Conservation (phyloP, 2,329 filamentous ascomycete species). For the Aspergillus glaucus region DNA sequence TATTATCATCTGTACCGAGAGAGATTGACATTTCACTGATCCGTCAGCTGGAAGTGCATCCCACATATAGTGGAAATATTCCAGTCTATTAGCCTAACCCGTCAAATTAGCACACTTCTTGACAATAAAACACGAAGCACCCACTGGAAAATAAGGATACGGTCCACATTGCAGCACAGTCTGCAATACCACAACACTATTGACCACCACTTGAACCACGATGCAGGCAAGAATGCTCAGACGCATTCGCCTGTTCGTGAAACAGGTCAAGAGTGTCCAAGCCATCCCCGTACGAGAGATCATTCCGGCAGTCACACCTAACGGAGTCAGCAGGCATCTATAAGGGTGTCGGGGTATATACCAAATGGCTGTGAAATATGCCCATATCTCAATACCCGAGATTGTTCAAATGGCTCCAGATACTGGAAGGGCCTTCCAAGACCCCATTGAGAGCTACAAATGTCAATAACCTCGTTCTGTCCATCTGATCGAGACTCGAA, state of each 20-base stretch:
- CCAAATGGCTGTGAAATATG: background rate
- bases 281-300: background rate
- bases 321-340: background rate
- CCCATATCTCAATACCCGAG: background rate
- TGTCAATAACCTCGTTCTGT: background rate
- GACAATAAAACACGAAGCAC: too few relatives aligned
- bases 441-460: background rate
- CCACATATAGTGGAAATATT: constrained; percentile 36
- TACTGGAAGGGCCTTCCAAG: background rate
- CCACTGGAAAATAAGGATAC: background rate
- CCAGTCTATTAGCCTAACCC: constrained; percentile 28
- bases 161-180: background rate
- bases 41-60: constrained; percentile 28
- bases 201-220: background rate
- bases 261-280: background rate
- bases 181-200: background rate
- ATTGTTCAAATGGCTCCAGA: background rate
- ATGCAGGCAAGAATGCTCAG: background rate
- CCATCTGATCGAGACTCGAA: background rate
- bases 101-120: constrained; percentile 7
- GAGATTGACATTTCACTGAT: constrained; percentile 29
- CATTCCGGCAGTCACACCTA: background rate
- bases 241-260: background rate
- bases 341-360: background rate
- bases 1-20: constrained; percentile 26